Evolutionary conservation across 176 grass and related monocot species (phyloP), one percentile per base, ranked within the genome.

Genomic region (Carex parvula): DNA sequence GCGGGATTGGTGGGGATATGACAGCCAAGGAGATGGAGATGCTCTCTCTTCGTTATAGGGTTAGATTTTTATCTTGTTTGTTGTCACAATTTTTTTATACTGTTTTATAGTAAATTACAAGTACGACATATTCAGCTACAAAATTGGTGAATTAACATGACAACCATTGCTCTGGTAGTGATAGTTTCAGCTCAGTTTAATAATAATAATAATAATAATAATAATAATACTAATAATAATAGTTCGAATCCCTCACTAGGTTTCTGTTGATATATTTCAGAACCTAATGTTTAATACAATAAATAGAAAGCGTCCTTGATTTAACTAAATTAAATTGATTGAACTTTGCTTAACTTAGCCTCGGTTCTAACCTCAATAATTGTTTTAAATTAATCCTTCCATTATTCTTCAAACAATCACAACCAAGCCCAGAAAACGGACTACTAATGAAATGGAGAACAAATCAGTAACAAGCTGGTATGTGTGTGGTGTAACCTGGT

Each of bases 21-120:
- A 87, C 87, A 80, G 79, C 84, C 72, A 87, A 61, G 30, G 82
- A 84, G 59, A 90, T 83, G 86, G 93, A 95, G 78, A 85, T 91
- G 55, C 96, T 99, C 64, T 71, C 96, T 52, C 88, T 89, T 29
- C 86, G 96, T 8, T 99, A 95, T 83, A 87, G 96, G 91, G 89
- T 90, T 67, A 58, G 87, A 44, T 48, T 83, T 83, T 80, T 37
- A 60, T 84, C n/a, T 79, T 66, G 21, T 68, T 65, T 26, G 4
- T 41, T 10, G 42, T 35, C 22, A 72, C 15, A 35, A 44, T 14
- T 74, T 5, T 17, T 73, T 53, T 64, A 44, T 9, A 13, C 15
- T 54, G 53, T 39, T 53, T 17, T 33, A 32, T 61, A 9, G 15
- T 17, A 22, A 30, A 22, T 53, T 37, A 21, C 64, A 21, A 32